Evolutionary conservation across 2,329 filamentous ascomycete genomes (phyloP), one percentile per base, ranked within the genome.

Genomic region (Phaeophleospora eucalypticola): DNA sequence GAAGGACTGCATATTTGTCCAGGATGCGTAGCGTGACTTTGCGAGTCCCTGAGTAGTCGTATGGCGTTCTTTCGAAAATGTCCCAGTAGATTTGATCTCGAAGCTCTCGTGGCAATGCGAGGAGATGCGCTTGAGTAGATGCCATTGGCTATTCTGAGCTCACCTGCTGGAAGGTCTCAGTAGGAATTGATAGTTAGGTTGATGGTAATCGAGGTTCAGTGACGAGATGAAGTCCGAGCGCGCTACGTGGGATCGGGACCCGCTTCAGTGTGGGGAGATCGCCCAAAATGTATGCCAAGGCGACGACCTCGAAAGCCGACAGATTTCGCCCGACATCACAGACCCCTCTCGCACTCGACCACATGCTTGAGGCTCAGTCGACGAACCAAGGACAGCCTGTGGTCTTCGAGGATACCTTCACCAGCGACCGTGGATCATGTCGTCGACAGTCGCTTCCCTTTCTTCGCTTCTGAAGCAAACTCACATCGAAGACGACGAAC

Each of bases 401-500:
- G 45, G 45, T 48, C 45, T 24, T 12, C 12, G 6, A 3, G 3
- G n/a, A n/a, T 2, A 35, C 27, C 12, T 18, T 9, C 24, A 15
- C 36, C 17, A 17, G 16, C n/a, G 1, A n/a, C 12, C 41, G 9
- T 7, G 4, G 21, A 19, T 17, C 15, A 42, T 34, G 40, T 42
- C 40, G 40, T 42, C 40, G 27, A 16, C 52, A 33, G 46, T 49
- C 24, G 36, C 49, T 27, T 45, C 49, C 8, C 69, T 84, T 46
- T 70, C 74, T 52, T 70, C 75, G 48, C 71, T 84, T 48, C 71
- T 84, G 49, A 73, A 78, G 61, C 76, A 75, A 56, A 70, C 77
- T 24, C 72, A 75, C 44, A 76, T 84, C 58, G 74, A 80, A 51
- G 86, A 93, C 71, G 84, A 90, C 67, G 80, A 86, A 38, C 83